These are phyloP conservation scores for Candida smagusa DNA, from an alignment of 1,139 yeast species.

Conservation along the genomic window DNA sequence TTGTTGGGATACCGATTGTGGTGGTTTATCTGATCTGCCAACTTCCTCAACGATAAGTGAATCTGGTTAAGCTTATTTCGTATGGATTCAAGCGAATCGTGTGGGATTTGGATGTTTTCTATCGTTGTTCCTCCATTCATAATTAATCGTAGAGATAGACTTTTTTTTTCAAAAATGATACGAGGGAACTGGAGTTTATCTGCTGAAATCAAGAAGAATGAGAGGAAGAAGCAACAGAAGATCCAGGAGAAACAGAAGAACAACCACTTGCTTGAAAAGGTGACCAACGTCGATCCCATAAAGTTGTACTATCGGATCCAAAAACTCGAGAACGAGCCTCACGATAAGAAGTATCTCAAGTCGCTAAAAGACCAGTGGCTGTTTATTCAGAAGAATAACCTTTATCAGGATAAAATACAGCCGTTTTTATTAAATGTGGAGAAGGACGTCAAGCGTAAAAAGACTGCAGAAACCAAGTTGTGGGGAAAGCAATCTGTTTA, in stretches of 20 bases:
- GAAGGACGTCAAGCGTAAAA: slow-evolving; percentile 12
- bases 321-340: slow-evolving; percentile 15
- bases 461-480: slow-evolving; percentile 23
- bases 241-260: slow-evolving; percentile 41
- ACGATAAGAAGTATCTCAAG: slow-evolving; percentile 20
- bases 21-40: slow-evolving; percentile 41
- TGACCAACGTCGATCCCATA: slow-evolving; percentile 32
- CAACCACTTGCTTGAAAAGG: slow-evolving; percentile 24
- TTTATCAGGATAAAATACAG: slow-evolving; percentile 30
- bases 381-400: slow-evolving; percentile 31
- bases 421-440: slow-evolving; percentile 19
- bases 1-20: slow-evolving; percentile 39
- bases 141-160: background rate
- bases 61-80: slow-evolving; percentile 45
- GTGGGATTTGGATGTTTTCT: slow-evolving; percentile 30
- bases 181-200: slow-evolving; percentile 44
- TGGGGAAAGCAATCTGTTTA: slow-evolving; percentile 40
- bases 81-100: slow-evolving; percentile 41
- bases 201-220: slow-evolving; percentile 38
- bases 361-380: slow-evolving; percentile 38
- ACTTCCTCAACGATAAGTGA: slow-evolving; percentile 40
- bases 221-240: slow-evolving; percentile 33
- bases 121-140: slow-evolving; percentile 2
- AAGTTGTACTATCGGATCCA: slow-evolving; percentile 28
- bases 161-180: slow-evolving; percentile 26